These are phyloP conservation scores for Cyberlindnera xishuangbannaensis DNA, from an alignment of 805 yeast genomes.

Conservation along the genomic window DNA sequence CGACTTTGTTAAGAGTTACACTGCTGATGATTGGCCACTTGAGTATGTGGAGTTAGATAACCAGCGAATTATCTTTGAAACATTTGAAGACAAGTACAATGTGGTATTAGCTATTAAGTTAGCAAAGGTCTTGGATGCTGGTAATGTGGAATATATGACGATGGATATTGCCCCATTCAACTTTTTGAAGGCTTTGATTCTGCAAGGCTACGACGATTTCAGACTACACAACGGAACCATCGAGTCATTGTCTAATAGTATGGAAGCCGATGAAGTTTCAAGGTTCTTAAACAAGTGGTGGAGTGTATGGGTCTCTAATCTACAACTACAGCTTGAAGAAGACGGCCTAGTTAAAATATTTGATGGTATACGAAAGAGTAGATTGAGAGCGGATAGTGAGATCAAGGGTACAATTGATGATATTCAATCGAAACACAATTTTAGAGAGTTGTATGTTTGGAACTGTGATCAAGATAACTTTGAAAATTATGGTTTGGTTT, in stretches of 20 bases:
- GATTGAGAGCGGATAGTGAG: slow-evolving; percentile 13
- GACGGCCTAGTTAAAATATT: slow-evolving; percentile 31
- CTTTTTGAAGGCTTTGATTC: slow-evolving; percentile 22
- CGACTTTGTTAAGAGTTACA: slow-evolving; percentile 12
- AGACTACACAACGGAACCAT: slow-evolving; percentile 23
- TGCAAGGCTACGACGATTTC: slow-evolving; percentile 23
- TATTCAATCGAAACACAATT: slow-evolving; percentile 4
- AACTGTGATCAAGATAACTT: slow-evolving; percentile 2
- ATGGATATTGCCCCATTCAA: slow-evolving; percentile 23
- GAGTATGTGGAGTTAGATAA: slow-evolving; percentile 26
- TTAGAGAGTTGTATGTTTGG: slow-evolving; percentile 20
- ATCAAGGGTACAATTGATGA: slow-evolving; percentile 21
- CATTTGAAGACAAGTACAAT: slow-evolving; percentile 26
- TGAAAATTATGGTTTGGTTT: slow-evolving; percentile 20
- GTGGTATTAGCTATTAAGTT: slow-evolving; percentile 21
- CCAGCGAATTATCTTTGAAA: slow-evolving; percentile 22
- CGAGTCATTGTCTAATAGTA: slow-evolving; percentile 11
- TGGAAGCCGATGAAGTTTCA: slow-evolving; percentile 16
- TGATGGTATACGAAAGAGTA: slow-evolving; percentile 18
- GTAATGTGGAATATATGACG: slow-evolving; percentile 6
- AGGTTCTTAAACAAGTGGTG: slow-evolving; percentile 30
- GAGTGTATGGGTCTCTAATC: slow-evolving; percentile 29
- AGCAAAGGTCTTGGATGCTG: slow-evolving; percentile 17
- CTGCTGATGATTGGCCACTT: slow-evolving; percentile 13
- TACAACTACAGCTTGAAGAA: slow-evolving; percentile 24